Evolutionary conservation across 208 protist genomes (phyloP).

Genomic region (Leishmania lainsoni): DNA sequence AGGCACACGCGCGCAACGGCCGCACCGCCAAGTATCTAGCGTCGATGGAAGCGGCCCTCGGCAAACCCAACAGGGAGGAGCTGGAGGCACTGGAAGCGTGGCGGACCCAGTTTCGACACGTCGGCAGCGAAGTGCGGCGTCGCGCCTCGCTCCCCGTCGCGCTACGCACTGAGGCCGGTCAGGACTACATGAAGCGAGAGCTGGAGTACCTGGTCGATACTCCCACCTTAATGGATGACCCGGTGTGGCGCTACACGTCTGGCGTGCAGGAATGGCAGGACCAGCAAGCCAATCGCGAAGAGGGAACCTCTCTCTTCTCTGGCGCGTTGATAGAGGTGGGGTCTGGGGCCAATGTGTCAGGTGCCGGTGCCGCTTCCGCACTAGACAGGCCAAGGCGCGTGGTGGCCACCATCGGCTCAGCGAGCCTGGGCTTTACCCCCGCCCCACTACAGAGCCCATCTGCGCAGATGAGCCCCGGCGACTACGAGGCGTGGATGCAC

Average conservation of each 20-base stretch:
- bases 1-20: slow-evolving; percentile 20
- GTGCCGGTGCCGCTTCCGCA: background rate
- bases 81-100: slow-evolving; percentile 60
- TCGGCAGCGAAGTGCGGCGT: slow-evolving; percentile 41
- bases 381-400: slow-evolving; percentile 29
- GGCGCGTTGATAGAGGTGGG: background rate
- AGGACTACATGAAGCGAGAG: slow-evolving; percentile 65
- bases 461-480: slow-evolving; percentile 31
- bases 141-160: slow-evolving; percentile 46
- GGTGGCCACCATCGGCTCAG: slow-evolving; percentile 52
- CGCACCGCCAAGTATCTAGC: slow-evolving; percentile 23
- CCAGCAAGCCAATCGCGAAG: slow-evolving; percentile 11
- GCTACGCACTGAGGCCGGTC: slow-evolving; percentile 55
- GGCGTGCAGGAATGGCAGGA: slow-evolving; percentile 47
- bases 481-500: slow-evolving; percentile 53
- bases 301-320: slow-evolving; percentile 16
- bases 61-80: slow-evolving; percentile 42
- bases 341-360: slow-evolving; percentile 4
- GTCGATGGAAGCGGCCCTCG: slow-evolving; percentile 24
- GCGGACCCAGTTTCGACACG: slow-evolving; percentile 36
- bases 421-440: slow-evolving; percentile 47
- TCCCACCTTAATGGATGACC: slow-evolving; percentile 17
- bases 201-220: slow-evolving; percentile 21
- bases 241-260: slow-evolving; percentile 23
- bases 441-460: slow-evolving; percentile 58